These are phyloP conservation scores for Coleophoma crateriformis DNA, from an alignment of 2,329 filamentous ascomycete species.

Conservation along the genomic window DNA sequence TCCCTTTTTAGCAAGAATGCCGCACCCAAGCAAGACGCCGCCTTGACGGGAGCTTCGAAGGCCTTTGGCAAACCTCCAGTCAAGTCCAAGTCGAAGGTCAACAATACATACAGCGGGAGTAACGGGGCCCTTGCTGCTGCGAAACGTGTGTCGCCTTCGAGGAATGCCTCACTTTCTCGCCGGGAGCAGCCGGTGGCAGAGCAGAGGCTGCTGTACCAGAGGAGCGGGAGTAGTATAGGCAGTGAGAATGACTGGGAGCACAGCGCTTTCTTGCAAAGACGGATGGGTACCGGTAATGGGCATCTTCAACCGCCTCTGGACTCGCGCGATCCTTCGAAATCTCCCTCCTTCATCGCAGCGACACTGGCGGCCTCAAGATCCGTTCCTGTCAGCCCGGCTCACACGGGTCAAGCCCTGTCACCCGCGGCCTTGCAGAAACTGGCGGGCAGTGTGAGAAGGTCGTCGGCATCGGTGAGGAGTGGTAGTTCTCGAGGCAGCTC, in stretches of 20 bases:
- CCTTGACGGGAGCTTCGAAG: conserved; percentile 39
- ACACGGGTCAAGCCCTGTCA: conserved; percentile 17
- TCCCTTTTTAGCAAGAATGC: conserved; percentile 11
- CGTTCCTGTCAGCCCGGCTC: conserved; percentile 43
- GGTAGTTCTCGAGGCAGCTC: conserved; percentile 11
- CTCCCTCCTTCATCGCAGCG: conserved; percentile 56
- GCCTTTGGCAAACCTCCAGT: conserved; percentile 39
- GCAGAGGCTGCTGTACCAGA: conserved; percentile 7
- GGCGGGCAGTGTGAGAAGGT: conserved; percentile 1
- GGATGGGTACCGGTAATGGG: conserved; percentile 7
- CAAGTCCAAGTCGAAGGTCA: conserved; percentile 30
- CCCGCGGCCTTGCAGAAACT: conserved; percentile 2
- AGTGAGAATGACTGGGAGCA: conserved; percentile 9
- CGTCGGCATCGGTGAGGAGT: conserved; percentile 14
- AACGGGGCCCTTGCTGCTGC: conserved; percentile 40
- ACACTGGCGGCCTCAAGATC: conserved; percentile 57
- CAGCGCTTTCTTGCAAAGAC: conserved; percentile 7
- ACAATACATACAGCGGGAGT: conserved; percentile 32
- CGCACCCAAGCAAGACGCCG: conserved; percentile 29
- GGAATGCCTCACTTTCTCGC: conserved; percentile 5
- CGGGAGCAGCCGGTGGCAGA: conserved; percentile 2
- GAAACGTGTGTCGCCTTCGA: conserved; percentile 14
- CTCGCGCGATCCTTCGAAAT: conserved; percentile 30
- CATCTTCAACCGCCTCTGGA: conserved; percentile 13
- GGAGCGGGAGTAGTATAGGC: conserved; percentile 14